A percentile compares a stretch with the other conserved stretches of the same genome.
Evolutionary conservation across 2,329 filamentous ascomycete species (phyloP).

Genomic region (Madurella fahalii): DNA sequence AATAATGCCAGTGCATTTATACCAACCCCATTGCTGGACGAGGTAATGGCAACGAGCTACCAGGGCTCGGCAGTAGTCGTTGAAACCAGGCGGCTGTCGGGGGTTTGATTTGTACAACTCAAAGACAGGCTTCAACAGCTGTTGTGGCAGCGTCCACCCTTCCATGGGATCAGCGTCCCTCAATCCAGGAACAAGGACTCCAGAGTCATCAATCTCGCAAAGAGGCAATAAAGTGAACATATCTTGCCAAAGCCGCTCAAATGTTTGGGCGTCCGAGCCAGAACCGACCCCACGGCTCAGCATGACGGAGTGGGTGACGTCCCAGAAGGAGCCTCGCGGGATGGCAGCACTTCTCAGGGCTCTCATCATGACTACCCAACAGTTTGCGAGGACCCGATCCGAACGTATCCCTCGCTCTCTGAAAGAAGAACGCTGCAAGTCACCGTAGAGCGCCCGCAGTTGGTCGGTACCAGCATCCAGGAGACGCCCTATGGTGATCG

Average conservation of each 20-base stretch:
- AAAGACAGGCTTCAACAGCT: conserved; percentile 54
- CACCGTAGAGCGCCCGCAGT: conserved; percentile 44
- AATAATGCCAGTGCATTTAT: conserved; percentile 52
- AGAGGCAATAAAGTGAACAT: conserved; percentile 60
- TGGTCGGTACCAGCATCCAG: conserved; percentile 39
- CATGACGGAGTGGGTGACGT: conserved; percentile 46
- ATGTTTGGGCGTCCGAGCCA: conserved; percentile 40
- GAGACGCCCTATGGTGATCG: conserved; percentile 38
- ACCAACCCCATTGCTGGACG: conserved; percentile 64
- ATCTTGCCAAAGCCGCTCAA: conserved; percentile 56
- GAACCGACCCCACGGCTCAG: conserved; percentile 33
- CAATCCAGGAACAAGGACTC: conserved; percentile 41
- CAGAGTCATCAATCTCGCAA: conserved; percentile 54
- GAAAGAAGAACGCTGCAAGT: conserved; percentile 41
- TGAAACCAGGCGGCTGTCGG: conserved; percentile 58
- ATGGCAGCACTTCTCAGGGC: conserved; percentile 48
- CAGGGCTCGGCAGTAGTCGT: conserved; percentile 59
- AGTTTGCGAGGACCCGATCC: conserved; percentile 43
- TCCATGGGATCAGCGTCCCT: conserved; percentile 42
- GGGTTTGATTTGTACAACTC: conserved; percentile 53
- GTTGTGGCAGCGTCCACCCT: conserved; percentile 59
- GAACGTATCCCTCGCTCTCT: conserved; percentile 51
- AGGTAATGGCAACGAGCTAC: conserved; percentile 60
- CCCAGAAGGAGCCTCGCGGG: conserved; percentile 57
- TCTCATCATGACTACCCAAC: conserved; percentile 58